phyloP scores from a whole-genome alignment of 1,284 basidiomycete species.

The Leccinum griseonigrum region DNA sequence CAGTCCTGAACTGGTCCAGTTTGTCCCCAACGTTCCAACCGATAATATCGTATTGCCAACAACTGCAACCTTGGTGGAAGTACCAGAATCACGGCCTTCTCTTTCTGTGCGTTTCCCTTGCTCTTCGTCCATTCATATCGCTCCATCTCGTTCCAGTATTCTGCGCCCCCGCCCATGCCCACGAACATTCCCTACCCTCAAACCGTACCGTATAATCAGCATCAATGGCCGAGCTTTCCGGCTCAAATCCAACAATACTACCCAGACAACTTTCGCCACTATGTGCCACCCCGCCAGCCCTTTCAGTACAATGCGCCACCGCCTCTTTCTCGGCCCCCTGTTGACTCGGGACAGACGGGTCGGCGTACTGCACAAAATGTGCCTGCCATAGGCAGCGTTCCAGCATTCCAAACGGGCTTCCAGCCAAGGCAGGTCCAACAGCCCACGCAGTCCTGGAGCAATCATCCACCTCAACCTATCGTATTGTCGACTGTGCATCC shows the following conservation, averaged over 20 bases:
- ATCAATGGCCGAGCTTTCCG: slow-evolving; percentile 2
- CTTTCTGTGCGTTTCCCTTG: slow-evolving; percentile 13
- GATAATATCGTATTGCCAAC: slow-evolving; percentile 25
- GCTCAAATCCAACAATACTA: slow-evolving; percentile 8
- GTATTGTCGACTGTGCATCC: not conserved
- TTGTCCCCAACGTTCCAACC: slow-evolving; percentile 10
- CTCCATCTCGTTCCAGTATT: slow-evolving; percentile 12
- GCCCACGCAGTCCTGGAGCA: slow-evolving; percentile 9
- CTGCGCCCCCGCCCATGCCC: not conserved
- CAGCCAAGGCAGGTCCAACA: slow-evolving; percentile 12
- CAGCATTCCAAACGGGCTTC: slow-evolving; percentile 3
- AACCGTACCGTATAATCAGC: slow-evolving; percentile 4
- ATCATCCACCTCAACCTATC: slow-evolving; percentile 9
- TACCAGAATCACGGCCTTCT: slow-evolving; percentile 20
- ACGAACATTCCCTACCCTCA: slow-evolving; percentile 2
- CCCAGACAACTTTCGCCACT: slow-evolving; percentile 5
- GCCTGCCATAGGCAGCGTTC: slow-evolving; percentile 2
- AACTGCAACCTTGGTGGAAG: slow-evolving; percentile 32
- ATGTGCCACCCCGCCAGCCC: slow-evolving; percentile 5
- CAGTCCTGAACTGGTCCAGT: slow-evolving; percentile 17
- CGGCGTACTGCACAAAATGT: slow-evolving; percentile 15
- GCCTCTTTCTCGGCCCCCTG: slow-evolving; percentile 4
- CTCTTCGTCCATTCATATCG: slow-evolving; percentile 6
- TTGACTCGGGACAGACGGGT: slow-evolving; percentile 5
- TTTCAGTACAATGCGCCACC: not conserved